Evolutionary conservation across 805 yeast species (phyloP).

Genomic region (Lachancea waltii): DNA sequence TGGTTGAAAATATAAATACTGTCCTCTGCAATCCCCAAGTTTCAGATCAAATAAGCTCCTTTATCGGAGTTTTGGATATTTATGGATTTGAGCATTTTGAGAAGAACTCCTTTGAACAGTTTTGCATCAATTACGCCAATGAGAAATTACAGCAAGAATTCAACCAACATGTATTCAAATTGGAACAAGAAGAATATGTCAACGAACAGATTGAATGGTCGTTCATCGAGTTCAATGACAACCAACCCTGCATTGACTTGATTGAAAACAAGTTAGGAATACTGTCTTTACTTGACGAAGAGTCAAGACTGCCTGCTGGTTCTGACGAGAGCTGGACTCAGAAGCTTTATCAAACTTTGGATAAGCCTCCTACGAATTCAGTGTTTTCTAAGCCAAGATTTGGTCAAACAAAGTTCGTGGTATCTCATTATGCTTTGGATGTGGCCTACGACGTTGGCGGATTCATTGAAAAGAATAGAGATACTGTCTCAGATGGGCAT

Average conservation of each 20-base stretch:
- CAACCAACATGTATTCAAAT: slow-evolving; percentile 93
- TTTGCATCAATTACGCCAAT: slow-evolving; percentile 94
- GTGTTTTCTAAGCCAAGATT: slow-evolving; percentile 91
- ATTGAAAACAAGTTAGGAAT: slow-evolving; percentile 89
- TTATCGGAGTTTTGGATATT: slow-evolving; percentile 95
- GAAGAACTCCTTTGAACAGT: slow-evolving; percentile 91
- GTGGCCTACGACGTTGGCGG: slow-evolving; percentile 91
- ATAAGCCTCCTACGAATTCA: slow-evolving; percentile 64
- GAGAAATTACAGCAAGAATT: slow-evolving; percentile 96
- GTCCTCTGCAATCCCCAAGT: slow-evolving; percentile 77
- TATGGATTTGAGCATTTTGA: slow-evolving; percentile 97
- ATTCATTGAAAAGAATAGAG: slow-evolving; percentile 93
- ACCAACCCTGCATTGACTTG: slow-evolving; percentile 91
- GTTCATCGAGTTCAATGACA: slow-evolving; percentile 90
- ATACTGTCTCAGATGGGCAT: slow-evolving; percentile 94
- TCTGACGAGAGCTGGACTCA: slow-evolving; percentile 87
- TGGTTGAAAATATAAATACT: slow-evolving; percentile 73
- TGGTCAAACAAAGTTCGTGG: slow-evolving; percentile 85
- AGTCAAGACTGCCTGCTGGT: slow-evolving; percentile 90
- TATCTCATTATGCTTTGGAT: slow-evolving; percentile 90
- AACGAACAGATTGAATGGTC: slow-evolving; percentile 94
- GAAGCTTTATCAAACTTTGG: slow-evolving; percentile 80
- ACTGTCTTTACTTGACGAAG: slow-evolving; percentile 85
- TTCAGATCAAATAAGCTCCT: slow-evolving; percentile 51
- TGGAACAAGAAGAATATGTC: slow-evolving; percentile 93